Base-by-base conservation (phyloP, 73 alveolate genomes). In the Paramecium bursaria region DNA sequence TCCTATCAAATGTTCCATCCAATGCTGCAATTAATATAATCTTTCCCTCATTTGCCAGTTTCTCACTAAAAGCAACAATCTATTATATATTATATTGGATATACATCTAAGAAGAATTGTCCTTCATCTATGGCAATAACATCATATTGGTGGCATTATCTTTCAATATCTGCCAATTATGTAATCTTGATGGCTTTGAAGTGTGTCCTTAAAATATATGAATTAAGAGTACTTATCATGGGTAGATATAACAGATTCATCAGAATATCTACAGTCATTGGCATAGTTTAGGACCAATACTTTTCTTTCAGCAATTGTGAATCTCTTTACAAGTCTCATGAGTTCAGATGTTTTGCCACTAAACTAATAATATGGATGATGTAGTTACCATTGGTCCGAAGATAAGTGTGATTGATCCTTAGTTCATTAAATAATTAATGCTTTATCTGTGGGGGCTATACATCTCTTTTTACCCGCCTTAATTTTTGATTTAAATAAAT, bases 91-190 rank as follows among this genome's bases (percentile, higher is more conserved):
- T 13, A 46, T 5, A 51, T 4, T 1, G 29, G n/a, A 22, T 46
- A 57, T 51, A 95, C 89, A 82, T 95, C 99, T 4, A 90, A 86
- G 90, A 93, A 96, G 92, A 96, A 96, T 77, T 96, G 95, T 30
- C 99, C 99, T 89, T 96, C 99, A 76, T 96, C 99, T 25, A 96
- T 94, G n/a, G 99, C 99, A 60, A 96, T 94, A 21, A 96, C 98
- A 82, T 96, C 99, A 89, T 82, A 88, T 23, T 92, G 67, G 27
- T 88, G 25, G 46, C 93, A 85, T 26, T 29, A 57, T 19, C 86
- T 96, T 29, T 60, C 87, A 19, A 80, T 55, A 47, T 95, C 98
- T 23, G 51, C 25, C 50, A 96, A 75, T 15, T 35, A 33, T 3
- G 52, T 50, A 13, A 91, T 85, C 3, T 92, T 53, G 11, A 86